Evolutionary conservation across 345 rosid genomes (phyloP), one percentile per base, ranked within the genome.

Genomic region (Noccaea caerulescens): DNA sequence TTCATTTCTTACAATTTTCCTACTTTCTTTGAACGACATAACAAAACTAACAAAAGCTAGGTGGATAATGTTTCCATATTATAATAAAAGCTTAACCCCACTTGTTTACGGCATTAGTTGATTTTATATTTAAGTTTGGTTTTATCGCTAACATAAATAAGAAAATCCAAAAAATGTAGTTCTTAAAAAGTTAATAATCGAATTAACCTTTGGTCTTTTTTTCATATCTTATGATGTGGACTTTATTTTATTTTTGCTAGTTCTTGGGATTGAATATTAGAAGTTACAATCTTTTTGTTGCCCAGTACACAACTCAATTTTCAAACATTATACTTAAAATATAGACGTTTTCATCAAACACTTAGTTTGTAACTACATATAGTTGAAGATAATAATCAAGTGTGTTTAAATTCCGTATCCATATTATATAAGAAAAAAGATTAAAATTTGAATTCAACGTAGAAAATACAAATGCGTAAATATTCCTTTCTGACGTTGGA

Each of bases 11-110:
- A 6, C 27, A 51, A 6, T 52, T 51, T 59, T 39, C 51, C 12
- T 20, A 27, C 11, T 32, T 52, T 72, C 62, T 62, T 34, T 42
- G 10, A 42, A 71, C 41, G 47, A 49, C 25, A 46, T 66, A 58
- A 58, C 60, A 20, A 51, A 16, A 41, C 44, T 43, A 71, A 51
- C 5, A 20, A 71, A 41, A 27, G 49, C 2, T 38, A 27, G 54
- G 76, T 3, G 16, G 69, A 52, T 62, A 13, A 11, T 52, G 37
- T 52, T 30, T 72, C 8, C 52, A 50, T 71, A 62, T 42, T 41
- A n/a, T n/a, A n/a, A n/a, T n/a, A n/a, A n/a, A n/a, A 53, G 62
- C 59, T 71, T 51, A 11, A 5, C 4, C 4, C 30, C 7, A 41
- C 18, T 69, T 47, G 64, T 44, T 56, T 57, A 68, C 64, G 64